Percentiles rank a stretch among this genome's conserved stretches.
These are phyloP conservation scores for Asterophora parasitica DNA, from an alignment of 768 basidiomycete genomes.

Conservation along the genomic window DNA sequence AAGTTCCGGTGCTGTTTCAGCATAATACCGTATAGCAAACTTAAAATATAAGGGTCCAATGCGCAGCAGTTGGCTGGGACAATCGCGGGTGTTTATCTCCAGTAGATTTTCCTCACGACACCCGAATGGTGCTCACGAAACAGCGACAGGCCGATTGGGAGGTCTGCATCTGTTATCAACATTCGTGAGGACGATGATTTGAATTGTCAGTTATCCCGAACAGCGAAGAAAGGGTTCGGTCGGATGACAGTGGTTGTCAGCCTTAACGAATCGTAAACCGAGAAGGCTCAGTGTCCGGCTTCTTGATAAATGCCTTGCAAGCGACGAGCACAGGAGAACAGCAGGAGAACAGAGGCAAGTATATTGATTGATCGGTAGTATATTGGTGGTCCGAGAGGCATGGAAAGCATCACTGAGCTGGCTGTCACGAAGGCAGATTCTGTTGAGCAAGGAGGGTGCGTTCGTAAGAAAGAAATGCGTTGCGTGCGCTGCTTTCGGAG, in stretches of 20 bases:
- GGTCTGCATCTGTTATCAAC: not conserved
- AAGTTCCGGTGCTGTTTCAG: not conserved
- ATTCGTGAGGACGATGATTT: not conserved
- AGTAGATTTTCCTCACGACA: not conserved
- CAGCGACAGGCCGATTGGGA: conserved; percentile 13
- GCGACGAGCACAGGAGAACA: not conserved
- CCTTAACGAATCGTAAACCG: too few relatives aligned
- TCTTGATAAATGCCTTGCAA: not conserved
- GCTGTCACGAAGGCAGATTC: not conserved
- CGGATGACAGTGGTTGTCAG: conserved; percentile 1
- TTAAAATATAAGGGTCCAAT: too few relatives aligned
- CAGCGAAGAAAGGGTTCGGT: conserved; percentile 8
- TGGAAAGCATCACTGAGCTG: not conserved
- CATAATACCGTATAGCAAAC: not conserved
- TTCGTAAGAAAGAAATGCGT: too few relatives aligned
- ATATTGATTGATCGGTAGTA: not conserved
- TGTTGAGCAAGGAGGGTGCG: not conserved
- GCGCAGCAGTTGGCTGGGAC: not conserved
- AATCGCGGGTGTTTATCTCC: not conserved
- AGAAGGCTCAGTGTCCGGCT: not conserved
- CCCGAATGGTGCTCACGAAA: not conserved
- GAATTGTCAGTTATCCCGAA: not conserved
- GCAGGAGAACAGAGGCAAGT: not conserved
- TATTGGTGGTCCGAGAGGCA: not conserved
- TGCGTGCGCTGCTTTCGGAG: too few relatives aligned